Conservation (phyloP, 805 yeast genomes). For the Barnettozyma sp. region DNA sequence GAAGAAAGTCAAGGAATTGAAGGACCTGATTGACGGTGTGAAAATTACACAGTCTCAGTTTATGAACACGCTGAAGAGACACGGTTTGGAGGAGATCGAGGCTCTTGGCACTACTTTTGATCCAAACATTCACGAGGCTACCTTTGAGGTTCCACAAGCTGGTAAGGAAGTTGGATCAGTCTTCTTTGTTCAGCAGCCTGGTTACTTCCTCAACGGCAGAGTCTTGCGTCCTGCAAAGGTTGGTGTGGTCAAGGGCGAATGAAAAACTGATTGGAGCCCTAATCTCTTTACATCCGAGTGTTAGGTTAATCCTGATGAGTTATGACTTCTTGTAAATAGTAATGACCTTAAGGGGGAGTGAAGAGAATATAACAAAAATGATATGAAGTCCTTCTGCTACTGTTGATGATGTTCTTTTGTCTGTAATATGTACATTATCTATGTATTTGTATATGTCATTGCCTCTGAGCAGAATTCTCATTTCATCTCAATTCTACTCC, state of each 20-base stretch:
- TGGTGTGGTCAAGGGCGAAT: constrained; percentile 42
- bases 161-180: constrained; percentile 49
- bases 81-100: constrained; percentile 43
- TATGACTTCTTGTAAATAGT: constrained; percentile 11
- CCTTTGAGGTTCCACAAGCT: constrained; percentile 46
- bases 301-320: constrained; percentile 4
- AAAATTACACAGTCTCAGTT: constrained; percentile 43
- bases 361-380: too few species aligned
- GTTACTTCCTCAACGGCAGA: constrained; percentile 44
- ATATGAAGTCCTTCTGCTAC: too few species aligned
- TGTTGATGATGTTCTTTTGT: too few species aligned
- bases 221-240: constrained; percentile 54
- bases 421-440: too few species aligned
- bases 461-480: neutral
- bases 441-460: neutral
- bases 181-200: constrained; percentile 47
- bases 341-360: neutral
- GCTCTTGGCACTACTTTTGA: constrained; percentile 44
- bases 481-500: constrained; percentile 48
- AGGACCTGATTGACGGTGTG: constrained; percentile 45
- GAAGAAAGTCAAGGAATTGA: constrained; percentile 33
- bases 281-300: too few species aligned
- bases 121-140: constrained; percentile 49
- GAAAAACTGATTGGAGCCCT: constrained; percentile 11
- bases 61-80: constrained; percentile 41